Percentiles rank a stretch among this genome's conserved stretches.
Conservation (phyloP, 441 rosid genomes). For the Corymbia calophylla region DNA sequence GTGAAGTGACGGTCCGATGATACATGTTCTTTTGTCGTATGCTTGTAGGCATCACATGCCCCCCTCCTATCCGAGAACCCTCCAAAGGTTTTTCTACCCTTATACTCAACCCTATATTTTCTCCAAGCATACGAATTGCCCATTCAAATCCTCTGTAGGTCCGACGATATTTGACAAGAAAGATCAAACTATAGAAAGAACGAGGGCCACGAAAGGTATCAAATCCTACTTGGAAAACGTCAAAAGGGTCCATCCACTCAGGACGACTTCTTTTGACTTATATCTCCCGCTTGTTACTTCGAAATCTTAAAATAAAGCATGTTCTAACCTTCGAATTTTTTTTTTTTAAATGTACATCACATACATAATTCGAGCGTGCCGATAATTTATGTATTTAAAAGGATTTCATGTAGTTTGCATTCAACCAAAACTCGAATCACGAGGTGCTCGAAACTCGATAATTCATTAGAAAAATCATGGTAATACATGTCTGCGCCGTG, state of each 20-base stretch:
- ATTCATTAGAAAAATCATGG: not conserved
- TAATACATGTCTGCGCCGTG: not conserved
- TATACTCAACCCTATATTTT: not conserved
- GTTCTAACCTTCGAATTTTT: too few relatives aligned
- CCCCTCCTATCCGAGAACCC: not conserved
- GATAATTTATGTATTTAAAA: not conserved
- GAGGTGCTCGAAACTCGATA: not conserved
- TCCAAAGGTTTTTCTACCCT: not conserved
- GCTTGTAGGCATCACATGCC: not conserved
- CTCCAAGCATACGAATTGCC: not conserved
- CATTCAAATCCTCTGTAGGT: not conserved
- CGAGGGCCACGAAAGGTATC: not conserved
- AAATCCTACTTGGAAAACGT: not conserved
- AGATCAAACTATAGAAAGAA: not conserved
- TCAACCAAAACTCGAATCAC: not conserved
- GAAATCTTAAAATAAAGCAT: not conserved
- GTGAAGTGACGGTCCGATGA: not conserved
- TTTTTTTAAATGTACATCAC: accelerated
- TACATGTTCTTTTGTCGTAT: not conserved
- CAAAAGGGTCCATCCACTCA: not conserved
- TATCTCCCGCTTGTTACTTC: not conserved
- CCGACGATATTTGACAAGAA: not conserved
- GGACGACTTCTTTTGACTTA: not conserved
- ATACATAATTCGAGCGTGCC: not conserved
- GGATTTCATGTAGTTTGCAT: not conserved